Evolutionary conservation across 345 rosid species (phyloP).

Genomic region (Punica granatum): DNA sequence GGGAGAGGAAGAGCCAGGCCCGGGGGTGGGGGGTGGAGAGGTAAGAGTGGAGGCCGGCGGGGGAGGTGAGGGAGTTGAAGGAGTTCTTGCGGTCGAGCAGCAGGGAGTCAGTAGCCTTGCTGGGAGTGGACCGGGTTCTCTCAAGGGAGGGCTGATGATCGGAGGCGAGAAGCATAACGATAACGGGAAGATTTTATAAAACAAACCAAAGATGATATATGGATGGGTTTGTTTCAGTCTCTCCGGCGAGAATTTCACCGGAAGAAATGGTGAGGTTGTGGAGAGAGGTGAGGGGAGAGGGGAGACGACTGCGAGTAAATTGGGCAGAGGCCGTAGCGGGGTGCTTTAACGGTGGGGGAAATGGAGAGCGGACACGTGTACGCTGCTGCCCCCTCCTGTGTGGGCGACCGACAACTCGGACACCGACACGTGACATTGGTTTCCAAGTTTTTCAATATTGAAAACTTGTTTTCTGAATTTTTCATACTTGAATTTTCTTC

Average conservation of each 20-base stretch:
- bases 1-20: conserved; percentile 47
- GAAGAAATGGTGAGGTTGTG: conserved; percentile 8
- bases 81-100: conserved; percentile 36
- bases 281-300: neutral
- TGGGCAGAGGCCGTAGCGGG: neutral
- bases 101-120: conserved; percentile 20
- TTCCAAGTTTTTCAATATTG: neutral
- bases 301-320: neutral
- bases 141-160: conserved; percentile 16
- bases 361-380: neutral
- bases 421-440: neutral
- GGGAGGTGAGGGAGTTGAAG: conserved; percentile 25
- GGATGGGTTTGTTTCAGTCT: neutral
- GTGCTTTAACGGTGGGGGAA: neutral
- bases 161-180: conserved; percentile 21
- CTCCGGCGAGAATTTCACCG: conserved; percentile 5
- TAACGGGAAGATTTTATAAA: neutral
- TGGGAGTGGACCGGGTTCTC: conserved; percentile 27
- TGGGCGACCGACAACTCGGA: conserved; percentile 1
- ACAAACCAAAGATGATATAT: neutral
- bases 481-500: too few relatives aligned
- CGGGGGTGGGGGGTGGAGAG: conserved; percentile 36
- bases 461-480: too few relatives aligned
- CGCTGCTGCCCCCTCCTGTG: neutral
- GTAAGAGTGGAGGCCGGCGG: conserved; percentile 20